These are phyloP conservation scores for Pezicula radicicola DNA, from an alignment of 2,329 filamentous ascomycete species.

Conservation along the genomic window DNA sequence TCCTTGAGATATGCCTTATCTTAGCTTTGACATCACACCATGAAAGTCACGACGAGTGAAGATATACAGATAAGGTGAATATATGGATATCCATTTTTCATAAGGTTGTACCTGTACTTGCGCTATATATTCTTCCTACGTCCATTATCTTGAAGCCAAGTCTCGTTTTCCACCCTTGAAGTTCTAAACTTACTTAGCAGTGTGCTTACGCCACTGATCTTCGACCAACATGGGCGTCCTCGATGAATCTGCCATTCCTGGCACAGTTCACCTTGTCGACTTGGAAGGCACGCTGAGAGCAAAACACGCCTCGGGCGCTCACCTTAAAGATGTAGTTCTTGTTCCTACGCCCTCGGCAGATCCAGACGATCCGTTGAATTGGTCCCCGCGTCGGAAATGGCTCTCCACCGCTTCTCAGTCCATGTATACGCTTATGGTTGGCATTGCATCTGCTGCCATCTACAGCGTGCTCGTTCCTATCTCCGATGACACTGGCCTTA, in stretches of 20 bases:
- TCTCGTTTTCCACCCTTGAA: no score
- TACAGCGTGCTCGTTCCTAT: constrained; percentile 48
- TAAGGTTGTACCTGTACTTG: no score
- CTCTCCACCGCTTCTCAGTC: constrained; percentile 24
- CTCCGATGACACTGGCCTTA: constrained; percentile 41
- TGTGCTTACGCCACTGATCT: not conserved
- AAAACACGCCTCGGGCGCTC: constrained; percentile 20
- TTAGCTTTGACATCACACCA: no score
- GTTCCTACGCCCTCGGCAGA: constrained; percentile 30
- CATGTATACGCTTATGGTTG: constrained; percentile 45
- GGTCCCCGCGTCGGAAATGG: constrained; percentile 30
- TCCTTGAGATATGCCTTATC: no score
- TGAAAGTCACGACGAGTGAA: no score
- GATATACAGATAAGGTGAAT: no score
- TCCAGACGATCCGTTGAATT: constrained; percentile 37
- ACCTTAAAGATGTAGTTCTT: constrained; percentile 26
- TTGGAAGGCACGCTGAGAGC: constrained; percentile 19
- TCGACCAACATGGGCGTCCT: not conserved
- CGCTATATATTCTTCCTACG: no score
- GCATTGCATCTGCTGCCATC: constrained; percentile 45
- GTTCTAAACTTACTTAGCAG: no score
- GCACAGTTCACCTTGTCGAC: constrained; percentile 29
- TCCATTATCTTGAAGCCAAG: no score
- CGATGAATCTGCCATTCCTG: constrained; percentile 18
- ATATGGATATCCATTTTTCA: no score